Evolutionary conservation across 768 basidiomycete genomes (phyloP), one percentile per base, ranked within the genome.

Genomic region (Amanita exitialis): DNA sequence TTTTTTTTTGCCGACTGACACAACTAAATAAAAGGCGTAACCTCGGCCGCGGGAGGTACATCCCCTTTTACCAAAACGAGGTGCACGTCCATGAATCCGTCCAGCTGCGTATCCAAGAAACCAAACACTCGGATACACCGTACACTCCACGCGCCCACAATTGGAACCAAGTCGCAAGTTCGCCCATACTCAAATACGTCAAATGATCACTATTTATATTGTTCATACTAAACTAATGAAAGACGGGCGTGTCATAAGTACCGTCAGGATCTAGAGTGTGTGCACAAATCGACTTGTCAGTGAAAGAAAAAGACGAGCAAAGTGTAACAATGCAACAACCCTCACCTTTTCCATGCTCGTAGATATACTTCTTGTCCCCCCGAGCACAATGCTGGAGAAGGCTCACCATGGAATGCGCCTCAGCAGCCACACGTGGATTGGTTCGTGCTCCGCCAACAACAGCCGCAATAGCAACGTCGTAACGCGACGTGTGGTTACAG

Each of bases 401-500:
- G 32, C 28, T 43, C 27, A 41, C 44, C 41, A 54, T 36, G 15
- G 75, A 70, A 53, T 88, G 84, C 8, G 82, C 76, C 54, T 69
- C 71, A 9, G 78, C 72, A 6, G 81, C 74, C 2, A 86, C 75
- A 41, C 68, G 70, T 16, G 72, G 58, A 57, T 86, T 86, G 49
- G 65, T 60, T 28, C 57, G 54, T 6, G 80, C 76, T 8, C 74
- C 82, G 30, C 75, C 76, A 12, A 74, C 73, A 32, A 87, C 69
- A 6, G 83, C 85, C 10, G 71, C 72, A 4, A 75, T 66, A 28
- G 84, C 85, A 35, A 86, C 73, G 49, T 82, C 69, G 62, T 78
- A 87, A 34, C 85, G 74, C 27, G 83, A 84, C 0, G 82, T 82
- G 47, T 70, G 66, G 63, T 87, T 87, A 61, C 74, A 74, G 15